Percentiles rank a stretch among this genome's conserved stretches.
Conservation (phyloP, 495 filamentous ascomycete genomes). For the Cercophora samala region DNA sequence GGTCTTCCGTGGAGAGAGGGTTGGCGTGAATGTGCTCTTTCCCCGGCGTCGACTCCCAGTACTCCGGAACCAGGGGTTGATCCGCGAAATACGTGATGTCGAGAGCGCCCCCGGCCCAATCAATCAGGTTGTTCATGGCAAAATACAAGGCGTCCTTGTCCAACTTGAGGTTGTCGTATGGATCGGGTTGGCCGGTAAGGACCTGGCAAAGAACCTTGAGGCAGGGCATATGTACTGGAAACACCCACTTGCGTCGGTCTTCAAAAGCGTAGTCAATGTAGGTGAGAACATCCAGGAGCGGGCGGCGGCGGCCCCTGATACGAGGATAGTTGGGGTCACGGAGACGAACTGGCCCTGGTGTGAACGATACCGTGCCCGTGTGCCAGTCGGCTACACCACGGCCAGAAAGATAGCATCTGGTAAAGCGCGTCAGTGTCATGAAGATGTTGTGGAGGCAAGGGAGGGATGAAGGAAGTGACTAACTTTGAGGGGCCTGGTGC, state of each 20-base stretch:
- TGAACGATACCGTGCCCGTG: not conserved
- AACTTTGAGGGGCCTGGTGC: not conserved
- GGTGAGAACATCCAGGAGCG: not conserved
- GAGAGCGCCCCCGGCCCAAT: not conserved
- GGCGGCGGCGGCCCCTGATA: not conserved
- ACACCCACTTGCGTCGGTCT: not conserved
- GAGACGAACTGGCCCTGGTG: not conserved
- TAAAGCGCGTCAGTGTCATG: not conserved
- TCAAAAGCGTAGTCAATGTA: not conserved
- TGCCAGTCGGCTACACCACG: not conserved
- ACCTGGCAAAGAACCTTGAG: not conserved
- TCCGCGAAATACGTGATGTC: not conserved
- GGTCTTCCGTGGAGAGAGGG: not conserved
- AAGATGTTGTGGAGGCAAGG: not conserved
- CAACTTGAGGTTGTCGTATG: not conserved
- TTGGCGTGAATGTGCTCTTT: not conserved
- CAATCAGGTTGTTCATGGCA: not conserved
- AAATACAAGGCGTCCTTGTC: not conserved
- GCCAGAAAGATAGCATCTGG: not conserved
- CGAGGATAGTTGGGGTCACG: not conserved
- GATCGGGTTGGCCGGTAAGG: not conserved
- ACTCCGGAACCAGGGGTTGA: not conserved
- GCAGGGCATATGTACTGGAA: not conserved
- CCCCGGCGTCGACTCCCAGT: not conserved
- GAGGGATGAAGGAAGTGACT: too few species aligned